Evolutionary conservation across 306 rosid species (phyloP).

Genomic region (Arachis stenosperma): DNA sequence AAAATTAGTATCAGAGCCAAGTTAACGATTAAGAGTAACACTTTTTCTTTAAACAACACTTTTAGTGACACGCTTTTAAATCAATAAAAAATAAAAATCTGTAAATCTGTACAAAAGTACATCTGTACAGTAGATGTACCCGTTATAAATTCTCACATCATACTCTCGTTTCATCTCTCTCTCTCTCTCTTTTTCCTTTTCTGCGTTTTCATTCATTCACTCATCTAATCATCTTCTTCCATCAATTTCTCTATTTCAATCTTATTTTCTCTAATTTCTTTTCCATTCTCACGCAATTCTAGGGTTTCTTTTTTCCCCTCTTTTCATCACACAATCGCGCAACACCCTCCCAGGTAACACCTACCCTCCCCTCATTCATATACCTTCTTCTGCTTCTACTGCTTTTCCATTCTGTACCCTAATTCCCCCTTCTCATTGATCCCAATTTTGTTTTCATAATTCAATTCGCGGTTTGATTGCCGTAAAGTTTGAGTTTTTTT

Average conservation of each 20-base stretch:
- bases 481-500: background rate
- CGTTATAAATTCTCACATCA: slow-evolving; percentile 48
- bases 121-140: too few relatives aligned
- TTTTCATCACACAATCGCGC: background rate
- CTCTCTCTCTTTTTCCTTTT: slow-evolving; percentile 35
- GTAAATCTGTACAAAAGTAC: too few relatives aligned
- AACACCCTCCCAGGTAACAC: slow-evolving; percentile 5
- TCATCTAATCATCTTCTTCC: slow-evolving; percentile 5
- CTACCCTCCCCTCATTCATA: background rate
- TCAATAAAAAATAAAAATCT: too few relatives aligned
- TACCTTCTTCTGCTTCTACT: slow-evolving; percentile 32
- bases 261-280: background rate
- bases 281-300: slow-evolving; percentile 34
- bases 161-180: slow-evolving; percentile 39
- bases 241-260: slow-evolving; percentile 8
- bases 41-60: too few relatives aligned
- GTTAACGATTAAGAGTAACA: too few relatives aligned
- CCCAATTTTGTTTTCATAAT: slow-evolving; percentile 40
- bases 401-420: slow-evolving; percentile 30
- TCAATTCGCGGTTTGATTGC: slow-evolving; percentile 24
- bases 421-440: slow-evolving; percentile 36
- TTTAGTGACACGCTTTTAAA: too few relatives aligned
- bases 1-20: too few relatives aligned
- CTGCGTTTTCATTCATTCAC: slow-evolving; percentile 7
- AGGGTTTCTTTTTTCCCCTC: slow-evolving; percentile 40